Conservation (phyloP, 345 rosid species). For the Eutrema yunnanense region DNA sequence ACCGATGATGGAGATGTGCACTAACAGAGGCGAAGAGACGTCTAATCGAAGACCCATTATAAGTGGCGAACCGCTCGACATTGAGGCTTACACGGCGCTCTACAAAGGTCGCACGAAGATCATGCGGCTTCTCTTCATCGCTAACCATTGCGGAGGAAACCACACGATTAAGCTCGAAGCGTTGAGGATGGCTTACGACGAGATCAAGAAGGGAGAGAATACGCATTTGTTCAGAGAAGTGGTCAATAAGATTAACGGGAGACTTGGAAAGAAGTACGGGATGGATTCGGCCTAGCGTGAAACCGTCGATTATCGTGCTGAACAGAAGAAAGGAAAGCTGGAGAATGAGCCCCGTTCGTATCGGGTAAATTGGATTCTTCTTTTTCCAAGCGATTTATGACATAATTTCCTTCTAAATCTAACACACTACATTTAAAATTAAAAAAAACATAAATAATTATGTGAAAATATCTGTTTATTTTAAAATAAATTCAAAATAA, state of each 20-base stretch:
- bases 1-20: constrained; percentile 54
- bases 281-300: constrained; percentile 77
- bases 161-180: constrained; percentile 72
- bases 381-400: not conserved
- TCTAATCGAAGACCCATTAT: constrained; percentile 51
- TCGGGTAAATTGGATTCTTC: constrained; percentile 43
- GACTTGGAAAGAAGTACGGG: constrained; percentile 52
- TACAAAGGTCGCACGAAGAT: constrained; percentile 89
- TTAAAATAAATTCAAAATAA: too few relatives aligned
- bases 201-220: constrained; percentile 91
- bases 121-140: constrained; percentile 72
- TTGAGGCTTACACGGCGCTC: constrained; percentile 86
- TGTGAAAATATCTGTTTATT: too few relatives aligned
- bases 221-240: constrained; percentile 76
- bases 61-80: constrained; percentile 81
- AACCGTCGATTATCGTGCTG: constrained; percentile 64
- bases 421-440: too few relatives aligned
- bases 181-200: constrained; percentile 89
- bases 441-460: too few relatives aligned
- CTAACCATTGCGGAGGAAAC: constrained; percentile 64
- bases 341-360: constrained; percentile 92
- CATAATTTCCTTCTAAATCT: not conserved
- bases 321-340: constrained; percentile 77
- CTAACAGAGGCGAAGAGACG: constrained; percentile 51
- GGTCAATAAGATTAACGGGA: constrained; percentile 61